These are phyloP conservation scores for Tardiomyces blankii DNA, from an alignment of 1,139 yeast genomes.

Conservation along the genomic window DNA sequence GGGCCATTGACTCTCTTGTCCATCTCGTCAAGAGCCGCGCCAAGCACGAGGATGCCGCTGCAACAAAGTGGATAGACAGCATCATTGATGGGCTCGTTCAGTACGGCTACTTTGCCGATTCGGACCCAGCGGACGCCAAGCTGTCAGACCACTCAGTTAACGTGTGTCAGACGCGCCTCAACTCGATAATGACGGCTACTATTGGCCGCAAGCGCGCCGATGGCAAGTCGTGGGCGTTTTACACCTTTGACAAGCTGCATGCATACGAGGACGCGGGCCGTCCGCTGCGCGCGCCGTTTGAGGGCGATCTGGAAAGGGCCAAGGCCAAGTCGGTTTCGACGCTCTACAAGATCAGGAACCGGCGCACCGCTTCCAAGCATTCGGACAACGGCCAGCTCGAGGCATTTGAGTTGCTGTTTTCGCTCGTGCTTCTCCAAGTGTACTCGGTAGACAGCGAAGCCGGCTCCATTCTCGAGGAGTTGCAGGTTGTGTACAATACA, in stretches of 20 bases:
- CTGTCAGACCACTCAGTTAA: constrained; percentile 7
- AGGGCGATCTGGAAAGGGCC: constrained; percentile 29
- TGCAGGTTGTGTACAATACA: constrained; percentile 32
- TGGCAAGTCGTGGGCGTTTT: constrained; percentile 50
- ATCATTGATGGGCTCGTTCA: not conserved
- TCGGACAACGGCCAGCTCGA: constrained; percentile 31
- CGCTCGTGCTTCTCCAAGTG: constrained; percentile 69
- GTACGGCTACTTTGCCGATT: not conserved
- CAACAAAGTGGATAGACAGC: not conserved
- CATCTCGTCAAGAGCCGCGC: constrained; percentile 30
- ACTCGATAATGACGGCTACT: constrained; percentile 40
- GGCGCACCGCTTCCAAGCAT: constrained; percentile 29
- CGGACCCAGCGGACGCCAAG: not conserved
- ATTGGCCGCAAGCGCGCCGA: constrained; percentile 35
- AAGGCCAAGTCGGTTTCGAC: constrained; percentile 41
- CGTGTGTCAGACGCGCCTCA: constrained; percentile 41
- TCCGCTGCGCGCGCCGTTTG: constrained; percentile 20
- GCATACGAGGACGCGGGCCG: constrained; percentile 13
- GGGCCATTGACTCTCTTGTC: constrained; percentile 59
- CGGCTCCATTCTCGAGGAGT: constrained; percentile 60
- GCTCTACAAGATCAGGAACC: constrained; percentile 36
- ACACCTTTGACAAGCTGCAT: constrained; percentile 23
- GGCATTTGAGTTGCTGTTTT: constrained; percentile 64
- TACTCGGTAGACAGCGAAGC: constrained; percentile 70
- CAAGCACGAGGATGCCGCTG: constrained; percentile 1